Evolutionary conservation across 2,329 filamentous ascomycete species (phyloP), one percentile per base, ranked within the genome.

Genomic region (Fusarium papillatum): DNA sequence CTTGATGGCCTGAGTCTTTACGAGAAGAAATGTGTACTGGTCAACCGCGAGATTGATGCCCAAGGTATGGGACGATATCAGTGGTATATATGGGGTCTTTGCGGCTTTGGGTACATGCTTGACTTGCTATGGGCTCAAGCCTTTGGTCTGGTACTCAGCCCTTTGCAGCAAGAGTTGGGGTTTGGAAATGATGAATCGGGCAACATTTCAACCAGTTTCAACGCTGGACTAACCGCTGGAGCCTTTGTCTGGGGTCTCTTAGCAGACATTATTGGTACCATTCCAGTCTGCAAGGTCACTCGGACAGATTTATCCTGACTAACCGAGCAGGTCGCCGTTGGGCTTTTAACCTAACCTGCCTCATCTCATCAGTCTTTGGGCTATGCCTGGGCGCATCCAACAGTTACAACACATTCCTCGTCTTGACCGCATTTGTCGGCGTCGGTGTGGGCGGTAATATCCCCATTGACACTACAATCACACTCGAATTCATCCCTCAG

Each of bases 111-210:
- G 2, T 90, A 90, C 76, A 80, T 90, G 48, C 83, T 91, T 43
- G 90, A 91, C 74, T 80, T 91, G 29, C 83, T 90, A 59, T 91
- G 89, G 88, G 88, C 90, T 5, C 90, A 91, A 73, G 90, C 88
- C 0, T 90, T 91, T 76, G 89, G 89, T 14, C 84, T 91, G 2
- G 86, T 90, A 0, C 80, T 90, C 19, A 86, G 86, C 13, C 87
- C 89, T 9, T 79, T 92, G 68, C 84, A 90, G 75, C 89, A 91
- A 78, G 90, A 92, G 79, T 79, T 91, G 26, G 89, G 88, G 1
- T 90, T 92, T 68, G 87, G 70, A 0, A 68, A 82, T 31, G 69
- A 67, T 16, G 68, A 80, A 66, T 81, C 80, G 2, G 84, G 84
- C 1, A 89, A 89, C 60, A 87, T 91, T n/a, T 88, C 86, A 11